Conservation (phyloP, 164 flowering plant genomes). For the Platanus orientalis region DNA sequence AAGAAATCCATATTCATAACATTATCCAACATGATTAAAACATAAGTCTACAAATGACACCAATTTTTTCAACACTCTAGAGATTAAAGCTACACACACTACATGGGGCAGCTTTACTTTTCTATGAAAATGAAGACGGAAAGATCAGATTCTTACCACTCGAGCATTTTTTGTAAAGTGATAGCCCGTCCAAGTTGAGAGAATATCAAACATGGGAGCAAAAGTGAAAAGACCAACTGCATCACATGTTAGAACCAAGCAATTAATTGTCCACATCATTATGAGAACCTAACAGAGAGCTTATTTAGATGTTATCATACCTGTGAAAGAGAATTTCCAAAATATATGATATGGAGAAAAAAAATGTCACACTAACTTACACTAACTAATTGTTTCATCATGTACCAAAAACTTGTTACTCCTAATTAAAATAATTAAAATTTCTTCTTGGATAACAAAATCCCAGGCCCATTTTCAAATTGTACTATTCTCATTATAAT, state of each 20-base stretch:
- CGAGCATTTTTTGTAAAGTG: slow-evolving; percentile 71
- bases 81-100: too few relatives aligned
- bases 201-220: slow-evolving; percentile 94
- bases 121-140: too few relatives aligned
- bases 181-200: slow-evolving; percentile 92
- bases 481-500: neutral
- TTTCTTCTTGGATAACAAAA: neutral
- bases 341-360: too few relatives aligned
- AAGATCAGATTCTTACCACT: slow-evolving; percentile 50
- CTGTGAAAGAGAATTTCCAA: neutral
- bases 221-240: slow-evolving; percentile 94
- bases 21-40: too few relatives aligned
- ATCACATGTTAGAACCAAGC: neutral
- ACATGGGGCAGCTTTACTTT: too few relatives aligned
- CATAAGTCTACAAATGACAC: too few relatives aligned
- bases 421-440: neutral
- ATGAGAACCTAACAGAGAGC: neutral
- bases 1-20: too few relatives aligned
- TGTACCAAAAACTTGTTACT: neutral
- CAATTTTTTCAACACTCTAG: too few relatives aligned
- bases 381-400: neutral
- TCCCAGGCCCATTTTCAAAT: neutral
- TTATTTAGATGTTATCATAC: neutral
- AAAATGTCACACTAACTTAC: too few relatives aligned
- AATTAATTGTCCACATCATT: neutral